Percentiles rank a stretch among this genome's conserved stretches.
Conservation (phyloP, 1,284 basidiomycete species). For the Naganishia albida region DNA sequence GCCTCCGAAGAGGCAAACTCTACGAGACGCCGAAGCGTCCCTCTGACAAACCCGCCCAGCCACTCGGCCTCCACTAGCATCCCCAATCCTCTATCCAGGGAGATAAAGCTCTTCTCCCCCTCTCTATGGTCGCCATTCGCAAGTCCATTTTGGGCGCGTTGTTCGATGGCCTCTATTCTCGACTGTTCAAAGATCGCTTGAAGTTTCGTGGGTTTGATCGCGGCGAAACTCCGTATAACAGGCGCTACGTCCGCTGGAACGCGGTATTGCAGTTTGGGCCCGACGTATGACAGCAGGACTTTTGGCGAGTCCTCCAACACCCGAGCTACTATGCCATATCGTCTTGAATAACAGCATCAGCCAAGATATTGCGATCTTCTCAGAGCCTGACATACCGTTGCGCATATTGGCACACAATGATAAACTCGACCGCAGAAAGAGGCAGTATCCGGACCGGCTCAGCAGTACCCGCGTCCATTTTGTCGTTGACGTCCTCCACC, state of each 20-base stretch:
- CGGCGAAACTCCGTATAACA: conserved; percentile 1
- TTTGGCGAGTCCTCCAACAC: conserved; percentile 12
- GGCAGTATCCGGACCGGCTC: conserved; percentile 3
- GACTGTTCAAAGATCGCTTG: conserved; percentile 14
- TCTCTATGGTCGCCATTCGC: not conserved
- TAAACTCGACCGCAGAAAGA: conserved; percentile 4
- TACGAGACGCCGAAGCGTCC: conserved; percentile 4
- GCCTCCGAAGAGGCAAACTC: not conserved
- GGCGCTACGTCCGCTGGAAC: not conserved
- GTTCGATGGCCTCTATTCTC: not conserved
- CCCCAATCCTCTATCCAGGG: conserved; percentile 8
- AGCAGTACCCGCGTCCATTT: not conserved
- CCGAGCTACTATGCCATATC: conserved; percentile 21
- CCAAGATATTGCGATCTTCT: not conserved
- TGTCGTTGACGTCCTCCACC: conserved; percentile 4
- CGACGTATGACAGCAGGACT: conserved; percentile 6
- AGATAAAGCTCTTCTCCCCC: not conserved
- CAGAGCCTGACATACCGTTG: not conserved
- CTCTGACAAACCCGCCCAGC: conserved; percentile 4
- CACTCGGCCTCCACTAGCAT: conserved; percentile 23
- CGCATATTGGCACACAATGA: conserved; percentile 6
- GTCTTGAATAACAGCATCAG: not conserved
- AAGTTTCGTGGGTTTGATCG: conserved; percentile 9
- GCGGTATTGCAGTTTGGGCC: not conserved
- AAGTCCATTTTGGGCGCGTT: not conserved